These are phyloP conservation scores for Zymoseptoria crescenta DNA, from an alignment of 2,329 filamentous ascomycete species.

Conservation along the genomic window DNA sequence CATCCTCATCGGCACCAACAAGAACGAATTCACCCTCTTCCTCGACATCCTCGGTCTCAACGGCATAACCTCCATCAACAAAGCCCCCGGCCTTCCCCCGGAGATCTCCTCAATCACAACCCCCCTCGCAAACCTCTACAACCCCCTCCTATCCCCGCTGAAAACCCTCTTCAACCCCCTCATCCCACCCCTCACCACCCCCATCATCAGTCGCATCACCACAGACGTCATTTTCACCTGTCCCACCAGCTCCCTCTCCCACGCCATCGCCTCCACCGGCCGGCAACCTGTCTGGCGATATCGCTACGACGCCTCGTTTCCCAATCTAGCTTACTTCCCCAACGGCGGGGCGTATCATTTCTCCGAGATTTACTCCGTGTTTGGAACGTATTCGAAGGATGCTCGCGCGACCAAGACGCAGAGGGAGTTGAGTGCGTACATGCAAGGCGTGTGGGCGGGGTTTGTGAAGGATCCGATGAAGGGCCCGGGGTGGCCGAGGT, in stretches of 20 bases:
- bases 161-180: not conserved
- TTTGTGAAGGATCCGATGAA: conserved; percentile 15
- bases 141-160: not conserved
- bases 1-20: conserved; percentile 21
- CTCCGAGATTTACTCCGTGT: conserved; percentile 25
- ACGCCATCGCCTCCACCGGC: conserved; percentile 9
- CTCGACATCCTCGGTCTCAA: conserved; percentile 15
- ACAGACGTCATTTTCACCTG: conserved; percentile 22
- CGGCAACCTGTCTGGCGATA: conserved; percentile 23
- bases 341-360: conserved; percentile 28
- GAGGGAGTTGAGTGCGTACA: conserved; percentile 14
- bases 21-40: conserved; percentile 23
- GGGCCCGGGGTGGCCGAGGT: conserved; percentile 20
- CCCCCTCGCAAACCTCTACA: too few species aligned
- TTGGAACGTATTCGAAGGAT: conserved; percentile 16
- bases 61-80: not conserved
- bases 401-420: conserved; percentile 11
- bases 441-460: conserved; percentile 14
- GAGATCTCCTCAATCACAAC: not conserved
- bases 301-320: conserved; percentile 24
- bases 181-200: not conserved
- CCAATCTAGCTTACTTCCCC: conserved; percentile 19
- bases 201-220: conserved; percentile 1
- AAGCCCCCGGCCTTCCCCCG: not conserved
- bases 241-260: conserved; percentile 12